Evolutionary conservation across 495 filamentous ascomycete genomes (phyloP), one percentile per base, ranked within the genome.

Genomic region (Cladorrhinum samala): DNA sequence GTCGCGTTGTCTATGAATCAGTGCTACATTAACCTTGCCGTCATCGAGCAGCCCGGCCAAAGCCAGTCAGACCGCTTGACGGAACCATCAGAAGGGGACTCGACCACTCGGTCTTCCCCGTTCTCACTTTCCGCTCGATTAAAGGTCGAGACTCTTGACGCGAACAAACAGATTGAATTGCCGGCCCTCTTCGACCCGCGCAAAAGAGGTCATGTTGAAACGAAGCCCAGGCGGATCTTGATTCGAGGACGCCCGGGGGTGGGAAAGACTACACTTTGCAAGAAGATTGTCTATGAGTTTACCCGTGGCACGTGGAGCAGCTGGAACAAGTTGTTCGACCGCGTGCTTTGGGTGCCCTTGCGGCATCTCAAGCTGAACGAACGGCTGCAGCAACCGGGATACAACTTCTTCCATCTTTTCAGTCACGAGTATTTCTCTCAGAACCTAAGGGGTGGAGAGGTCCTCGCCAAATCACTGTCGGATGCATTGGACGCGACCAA

Each of bases 221-320:
- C 33, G 33, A 19, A n/a, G n/a, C 63, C 67, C 42, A 64, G 58
- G 51, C 55, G 71, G 24, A 66, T 75, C 33, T 49, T 72, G 46
- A 75, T 75, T 49, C 62, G 63, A 18, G 72, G 72, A 47, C 68
- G 58, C 3, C 67, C 72, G 7, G 72, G 72, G 37, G 65, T 73
- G 7, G 71, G 71, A 11, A 75, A 75, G 57, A 74, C 71, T 41
- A 74, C 72, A n/a, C 53, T 74, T 19, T 74, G 68, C 60, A 76
- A 76, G 46, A 76, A 72, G 62, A 69, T 69, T 37, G 54, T 73
- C 41, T 44, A 67, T 53, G 64, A 62, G 13, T 70, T 68, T 50
- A 51, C 44, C 13, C 13, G 56, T 52, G 44, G 51, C 27, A n/a
- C n/a, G n/a, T n/a, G n/a, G n/a, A 24, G 36, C 40, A 45, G 46